These are phyloP conservation scores for Phytophthora quininea DNA, from an alignment of 352 stramenopile genomes.

Conservation along the genomic window DNA sequence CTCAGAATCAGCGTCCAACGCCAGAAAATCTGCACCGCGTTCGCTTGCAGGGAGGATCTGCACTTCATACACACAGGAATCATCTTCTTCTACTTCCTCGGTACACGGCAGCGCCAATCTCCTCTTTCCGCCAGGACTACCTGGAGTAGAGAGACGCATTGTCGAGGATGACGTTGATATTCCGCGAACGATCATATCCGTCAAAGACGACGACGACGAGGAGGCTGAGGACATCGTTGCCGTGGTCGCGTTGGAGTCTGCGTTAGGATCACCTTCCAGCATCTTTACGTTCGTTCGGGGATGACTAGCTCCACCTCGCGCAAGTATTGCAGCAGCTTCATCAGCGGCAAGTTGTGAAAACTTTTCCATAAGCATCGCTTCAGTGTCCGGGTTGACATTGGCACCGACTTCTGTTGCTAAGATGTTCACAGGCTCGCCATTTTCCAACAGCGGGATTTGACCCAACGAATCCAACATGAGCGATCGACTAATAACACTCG, in stretches of 20 bases:
- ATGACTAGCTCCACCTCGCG: constrained; percentile 26
- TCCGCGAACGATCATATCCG: constrained; percentile 30
- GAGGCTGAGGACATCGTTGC: constrained; percentile 15
- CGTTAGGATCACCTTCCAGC: constrained; percentile 44
- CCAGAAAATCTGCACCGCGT: constrained; percentile 24
- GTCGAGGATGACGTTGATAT: constrained; percentile 31
- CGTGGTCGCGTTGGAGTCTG: constrained; percentile 34
- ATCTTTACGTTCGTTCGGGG: constrained; percentile 38
- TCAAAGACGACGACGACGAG: constrained; percentile 27
- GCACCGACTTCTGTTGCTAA: constrained; percentile 38
- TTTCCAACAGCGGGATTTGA: constrained; percentile 49
- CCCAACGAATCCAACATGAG: constrained; percentile 58
- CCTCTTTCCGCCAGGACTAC: constrained; percentile 7
- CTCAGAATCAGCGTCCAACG: constrained; percentile 22
- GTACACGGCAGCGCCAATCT: constrained; percentile 32
- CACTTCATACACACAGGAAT: constrained; percentile 34
- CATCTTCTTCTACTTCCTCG: constrained; percentile 36
- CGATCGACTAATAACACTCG: constrained; percentile 67
- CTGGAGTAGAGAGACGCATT: constrained; percentile 21
- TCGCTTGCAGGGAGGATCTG: constrained; percentile 31
- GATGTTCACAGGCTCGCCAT: constrained; percentile 41
- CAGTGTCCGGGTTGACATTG: constrained; percentile 47
- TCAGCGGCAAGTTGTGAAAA: constrained; percentile 66
- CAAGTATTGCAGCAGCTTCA: constrained; percentile 50
- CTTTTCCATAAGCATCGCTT: constrained; percentile 67